phyloP scores from a whole-genome alignment of 495 filamentous ascomycete species.

The Trichocladium uniseriatum region DNA sequence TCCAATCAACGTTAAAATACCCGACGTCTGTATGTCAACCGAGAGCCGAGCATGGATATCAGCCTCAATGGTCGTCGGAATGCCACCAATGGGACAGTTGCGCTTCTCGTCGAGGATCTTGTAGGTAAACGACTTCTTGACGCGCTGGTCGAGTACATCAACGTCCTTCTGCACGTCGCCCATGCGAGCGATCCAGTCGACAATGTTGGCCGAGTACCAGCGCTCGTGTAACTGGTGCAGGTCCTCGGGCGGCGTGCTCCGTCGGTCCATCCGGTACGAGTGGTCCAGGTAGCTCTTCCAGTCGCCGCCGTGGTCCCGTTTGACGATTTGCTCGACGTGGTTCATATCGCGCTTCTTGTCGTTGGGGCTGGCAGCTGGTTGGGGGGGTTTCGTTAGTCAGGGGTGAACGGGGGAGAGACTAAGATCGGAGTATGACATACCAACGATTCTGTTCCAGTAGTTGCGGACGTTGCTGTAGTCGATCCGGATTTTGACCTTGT shows the following conservation, averaged over 20 bases:
- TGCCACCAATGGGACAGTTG: no score
- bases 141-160: neutral
- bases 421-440: neutral
- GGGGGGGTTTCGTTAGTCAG: no score
- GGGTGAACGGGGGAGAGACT: no score
- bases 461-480: conserved; percentile 11
- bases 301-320: conserved; percentile 60
- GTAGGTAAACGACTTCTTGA: neutral
- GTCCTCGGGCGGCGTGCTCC: conserved; percentile 37
- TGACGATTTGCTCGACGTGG: conserved; percentile 61
- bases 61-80: no score
- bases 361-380: no score
- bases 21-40: no score
- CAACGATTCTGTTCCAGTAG: conserved; percentile 9
- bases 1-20: no score
- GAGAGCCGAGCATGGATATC: no score
- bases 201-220: conserved; percentile 7
- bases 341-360: conserved; percentile 26
- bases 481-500: conserved; percentile 2
- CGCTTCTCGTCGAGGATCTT: neutral
- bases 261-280: conserved; percentile 36
- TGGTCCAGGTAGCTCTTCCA: conserved; percentile 35
- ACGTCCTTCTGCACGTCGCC: neutral
- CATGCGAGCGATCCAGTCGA: neutral
- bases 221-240: conserved; percentile 12